Base-by-base conservation (phyloP, 305 asterid species). In the Fraxinus baroniana region DNA sequence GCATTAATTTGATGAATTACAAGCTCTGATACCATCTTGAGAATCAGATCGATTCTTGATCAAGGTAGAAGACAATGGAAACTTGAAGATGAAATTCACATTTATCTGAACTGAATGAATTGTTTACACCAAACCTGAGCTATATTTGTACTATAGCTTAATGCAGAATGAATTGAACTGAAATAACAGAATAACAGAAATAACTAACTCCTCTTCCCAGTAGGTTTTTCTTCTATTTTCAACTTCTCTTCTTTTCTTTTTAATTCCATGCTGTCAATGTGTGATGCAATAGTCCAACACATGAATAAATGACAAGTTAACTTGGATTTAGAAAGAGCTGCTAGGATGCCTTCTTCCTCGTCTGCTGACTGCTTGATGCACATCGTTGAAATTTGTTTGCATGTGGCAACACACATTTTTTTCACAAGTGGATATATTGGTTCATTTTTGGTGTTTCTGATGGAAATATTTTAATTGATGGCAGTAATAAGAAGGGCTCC, bases 401-500 rank as follows among this genome's bases (percentile, higher is more conserved):
- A n/a, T n/a, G 64, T 55, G 24, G 64, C 64, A n/a, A 55, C 64
- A 55, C 24, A 17, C n/a, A 17, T 17, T 60, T 60, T 60, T 60
- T 60, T 60, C 12, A 18, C 32, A 3, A 60, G n/a, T 68, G 26
- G 18, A 68, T 30, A 13, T 68, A 6, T 66, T 66, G 74, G 36
- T 66, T 66, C 30, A 9, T 26, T 8, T 66, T 13, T 9, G 18
- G 55, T 81, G 33, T 86, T 49, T 84, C 83, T 91, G 79, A 90
- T 74, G 44, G 39, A 82, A 22, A 72, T 77, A 49, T 84, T 83
- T 74, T 76, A 35, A 80, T 66, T 86, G 83, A 78, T 88, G 83
- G 71, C 92, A 97, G 99, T 94, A 41, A 97, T 97, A 74, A 91
- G 98, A 89, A 91, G 99, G 91, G 99, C 99, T 81, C 98, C 99